Percentiles rank a stretch among this genome's conserved stretches.
These are phyloP conservation scores for Diaporthe sp. DNA, from an alignment of 2,329 filamentous ascomycete species.

Conservation along the genomic window DNA sequence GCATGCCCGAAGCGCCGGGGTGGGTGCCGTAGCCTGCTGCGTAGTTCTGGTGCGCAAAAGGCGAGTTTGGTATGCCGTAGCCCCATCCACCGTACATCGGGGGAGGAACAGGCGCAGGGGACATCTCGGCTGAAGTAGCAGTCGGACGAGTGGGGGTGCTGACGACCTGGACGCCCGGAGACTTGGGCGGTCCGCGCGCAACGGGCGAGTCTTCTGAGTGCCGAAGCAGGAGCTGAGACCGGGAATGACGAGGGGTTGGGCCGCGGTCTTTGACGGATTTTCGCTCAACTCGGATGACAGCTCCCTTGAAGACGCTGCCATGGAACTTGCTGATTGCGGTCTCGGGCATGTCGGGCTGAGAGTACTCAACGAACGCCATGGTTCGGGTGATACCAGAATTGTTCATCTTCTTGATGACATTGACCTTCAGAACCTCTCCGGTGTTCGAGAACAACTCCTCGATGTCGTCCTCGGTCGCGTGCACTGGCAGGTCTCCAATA, in stretches of 20 bases:
- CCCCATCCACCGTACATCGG: constrained; percentile 26
- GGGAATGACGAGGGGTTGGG: constrained; percentile 23
- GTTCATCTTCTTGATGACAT: constrained; percentile 43
- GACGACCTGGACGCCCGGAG: constrained; percentile 1
- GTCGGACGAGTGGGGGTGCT: constrained; percentile 26
- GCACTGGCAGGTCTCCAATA: constrained; percentile 44
- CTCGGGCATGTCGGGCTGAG: constrained; percentile 37
- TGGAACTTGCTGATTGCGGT: constrained; percentile 30
- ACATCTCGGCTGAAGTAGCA: constrained; percentile 18
- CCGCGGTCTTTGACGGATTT: constrained; percentile 33
- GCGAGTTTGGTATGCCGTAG: constrained; percentile 21
- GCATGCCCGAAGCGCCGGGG: constrained; percentile 7
- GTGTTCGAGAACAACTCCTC: constrained; percentile 38
- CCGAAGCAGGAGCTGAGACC: constrained; percentile 24
- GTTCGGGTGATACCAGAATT: constrained; percentile 32
- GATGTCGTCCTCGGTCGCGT: constrained; percentile 40
- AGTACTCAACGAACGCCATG: constrained; percentile 45
- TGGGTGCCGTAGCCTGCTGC: constrained; percentile 11
- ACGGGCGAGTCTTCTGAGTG: constrained; percentile 19
- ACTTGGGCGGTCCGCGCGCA: constrained; percentile 9
- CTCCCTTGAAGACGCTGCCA: constrained; percentile 28
- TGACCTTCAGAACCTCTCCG: constrained; percentile 43
- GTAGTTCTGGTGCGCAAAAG: constrained; percentile 16
- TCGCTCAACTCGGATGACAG: constrained; percentile 33
- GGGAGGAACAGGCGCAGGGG: constrained; percentile 25